These are phyloP conservation scores for Bolboschoenus planiculmis DNA, from an alignment of 176 grass and related monocot genomes.

Conservation along the genomic window DNA sequence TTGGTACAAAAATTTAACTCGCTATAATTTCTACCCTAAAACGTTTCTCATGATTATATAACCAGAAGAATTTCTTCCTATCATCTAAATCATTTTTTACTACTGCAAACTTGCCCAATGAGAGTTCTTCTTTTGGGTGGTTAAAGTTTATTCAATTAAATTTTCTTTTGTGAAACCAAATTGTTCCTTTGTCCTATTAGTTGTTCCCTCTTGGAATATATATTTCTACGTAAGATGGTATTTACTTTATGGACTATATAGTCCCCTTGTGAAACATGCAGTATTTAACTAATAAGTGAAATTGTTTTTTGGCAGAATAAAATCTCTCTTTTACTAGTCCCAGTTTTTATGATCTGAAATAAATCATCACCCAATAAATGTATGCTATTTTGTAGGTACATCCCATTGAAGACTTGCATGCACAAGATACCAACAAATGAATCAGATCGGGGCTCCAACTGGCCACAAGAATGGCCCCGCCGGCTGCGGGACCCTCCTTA, in stretches of 20 bases:
- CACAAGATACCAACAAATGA: slow-evolving; percentile 46
- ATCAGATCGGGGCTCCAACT: slow-evolving; percentile 43
- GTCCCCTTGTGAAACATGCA: background rate
- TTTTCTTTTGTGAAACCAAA: background rate
- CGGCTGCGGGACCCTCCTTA: slow-evolving; percentile 48
- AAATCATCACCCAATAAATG: background rate
- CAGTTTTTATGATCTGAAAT: background rate
- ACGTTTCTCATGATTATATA: background rate
- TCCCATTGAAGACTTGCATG: slow-evolving; percentile 77
- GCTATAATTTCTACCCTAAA: background rate
- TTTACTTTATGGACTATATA: background rate
- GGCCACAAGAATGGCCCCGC: slow-evolving; percentile 62
- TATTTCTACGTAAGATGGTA: background rate
- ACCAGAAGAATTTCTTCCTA: background rate
- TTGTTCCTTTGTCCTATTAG: background rate
- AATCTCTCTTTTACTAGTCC: background rate
- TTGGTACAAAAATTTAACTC: slow-evolving; percentile 31
- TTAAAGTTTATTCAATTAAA: background rate
- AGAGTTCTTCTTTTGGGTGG: background rate
- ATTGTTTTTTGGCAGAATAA: background rate
- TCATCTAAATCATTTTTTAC: background rate
- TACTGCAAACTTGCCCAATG: background rate
- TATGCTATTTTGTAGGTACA: slow-evolving; percentile 39
- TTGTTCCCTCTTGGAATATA: background rate
- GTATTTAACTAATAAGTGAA: background rate